phyloP scores from a whole-genome alignment of 768 basidiomycete species.

The Hypholoma sublateritium region DNA sequence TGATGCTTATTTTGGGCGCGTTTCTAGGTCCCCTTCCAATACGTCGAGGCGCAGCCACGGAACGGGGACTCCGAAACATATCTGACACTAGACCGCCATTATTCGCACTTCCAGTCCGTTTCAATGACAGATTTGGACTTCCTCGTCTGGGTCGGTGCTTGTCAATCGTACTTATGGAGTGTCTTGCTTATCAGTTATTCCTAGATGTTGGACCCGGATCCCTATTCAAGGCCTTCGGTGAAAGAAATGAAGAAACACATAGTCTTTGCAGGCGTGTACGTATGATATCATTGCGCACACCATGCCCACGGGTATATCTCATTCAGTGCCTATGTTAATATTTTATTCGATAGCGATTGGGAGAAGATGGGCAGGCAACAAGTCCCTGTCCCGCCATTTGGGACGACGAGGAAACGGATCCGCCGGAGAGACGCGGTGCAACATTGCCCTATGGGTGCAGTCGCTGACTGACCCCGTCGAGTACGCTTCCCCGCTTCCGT shows the following conservation, averaged over 20 bases:
- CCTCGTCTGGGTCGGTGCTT: slow-evolving; percentile 10
- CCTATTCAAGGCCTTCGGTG: slow-evolving; percentile 13
- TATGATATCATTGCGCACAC: background rate
- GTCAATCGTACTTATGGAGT: background rate
- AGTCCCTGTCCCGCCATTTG: slow-evolving; percentile 6
- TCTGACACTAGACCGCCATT: slow-evolving; percentile 13
- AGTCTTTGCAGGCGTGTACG: slow-evolving; percentile 17
- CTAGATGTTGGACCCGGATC: slow-evolving; percentile 17
- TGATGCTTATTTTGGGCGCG: background rate
- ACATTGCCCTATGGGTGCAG: background rate
- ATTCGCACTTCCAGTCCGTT: slow-evolving; percentile 15
- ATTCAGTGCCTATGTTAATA: background rate
- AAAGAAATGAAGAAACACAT: slow-evolving; percentile 16
- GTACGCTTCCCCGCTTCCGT: background rate
- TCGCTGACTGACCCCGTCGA: background rate
- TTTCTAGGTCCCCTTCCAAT: slow-evolving; percentile 6
- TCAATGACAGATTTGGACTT: slow-evolving; percentile 16
- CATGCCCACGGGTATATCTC: background rate
- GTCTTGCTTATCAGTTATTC: background rate
- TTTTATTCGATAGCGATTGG: slow-evolving; percentile 14
- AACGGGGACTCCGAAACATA: background rate
- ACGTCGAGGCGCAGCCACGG: background rate
- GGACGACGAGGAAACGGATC: slow-evolving; percentile 11
- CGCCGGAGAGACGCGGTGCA: slow-evolving; percentile 3
- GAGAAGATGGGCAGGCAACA: slow-evolving; percentile 11